phyloP scores from a whole-genome alignment of 1,284 basidiomycete species.

The Ganoderma lucidum region DNA sequence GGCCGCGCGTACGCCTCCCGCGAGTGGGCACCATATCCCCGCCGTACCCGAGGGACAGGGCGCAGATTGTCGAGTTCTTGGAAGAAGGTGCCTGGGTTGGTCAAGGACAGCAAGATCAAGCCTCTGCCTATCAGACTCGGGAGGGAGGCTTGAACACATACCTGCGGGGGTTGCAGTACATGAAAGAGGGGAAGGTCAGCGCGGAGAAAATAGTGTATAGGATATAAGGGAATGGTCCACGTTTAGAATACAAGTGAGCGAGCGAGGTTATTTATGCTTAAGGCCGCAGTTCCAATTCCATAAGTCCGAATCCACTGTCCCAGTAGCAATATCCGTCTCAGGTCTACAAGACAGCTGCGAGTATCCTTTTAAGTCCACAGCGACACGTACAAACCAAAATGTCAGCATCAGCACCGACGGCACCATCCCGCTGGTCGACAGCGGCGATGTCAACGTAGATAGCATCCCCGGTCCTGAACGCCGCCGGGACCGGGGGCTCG shows the following conservation, averaged over 20 bases:
- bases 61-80: conserved; percentile 33
- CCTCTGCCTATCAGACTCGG: conserved; percentile 32
- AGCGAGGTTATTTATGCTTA: not conserved
- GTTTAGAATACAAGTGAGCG: conserved; percentile 3
- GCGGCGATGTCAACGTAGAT: not conserved
- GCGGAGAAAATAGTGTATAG: conserved; percentile 37
- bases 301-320: not conserved
- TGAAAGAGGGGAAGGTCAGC: conserved; percentile 34
- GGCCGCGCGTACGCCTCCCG: conserved; percentile 28
- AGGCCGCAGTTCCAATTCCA: not conserved
- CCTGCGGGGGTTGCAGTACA: conserved; percentile 35
- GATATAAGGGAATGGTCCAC: conserved; percentile 9
- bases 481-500: not conserved
- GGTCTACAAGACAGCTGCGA: not conserved
- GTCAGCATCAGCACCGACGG: conserved; percentile 2
- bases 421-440: not conserved
- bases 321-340: not conserved
- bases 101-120: conserved; percentile 28
- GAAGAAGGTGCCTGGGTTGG: conserved; percentile 30
- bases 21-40: conserved; percentile 8
- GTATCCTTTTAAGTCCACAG: not conserved
- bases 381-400: not conserved
- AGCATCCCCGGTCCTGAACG: not conserved
- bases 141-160: conserved; percentile 31
- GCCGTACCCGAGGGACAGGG: conserved; percentile 24